phyloP scores from a whole-genome alignment of 805 yeast species.

The Candida ficus region DNA sequence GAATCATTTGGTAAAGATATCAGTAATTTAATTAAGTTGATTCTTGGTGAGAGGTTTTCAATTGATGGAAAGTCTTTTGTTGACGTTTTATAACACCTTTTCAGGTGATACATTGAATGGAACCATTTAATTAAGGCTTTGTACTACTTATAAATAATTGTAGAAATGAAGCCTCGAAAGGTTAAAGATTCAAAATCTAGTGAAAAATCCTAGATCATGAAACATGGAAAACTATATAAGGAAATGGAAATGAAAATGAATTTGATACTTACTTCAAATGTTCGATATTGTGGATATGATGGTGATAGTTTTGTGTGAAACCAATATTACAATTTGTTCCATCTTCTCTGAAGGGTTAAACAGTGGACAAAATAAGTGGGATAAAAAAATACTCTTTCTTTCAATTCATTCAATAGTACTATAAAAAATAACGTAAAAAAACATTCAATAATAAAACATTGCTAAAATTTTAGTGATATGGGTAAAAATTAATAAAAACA shows the following conservation, averaged over 20 bases:
- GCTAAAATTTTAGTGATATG: too few relatives aligned
- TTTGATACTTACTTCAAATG: too few relatives aligned
- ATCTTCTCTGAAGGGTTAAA: not conserved
- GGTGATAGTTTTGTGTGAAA: too few relatives aligned
- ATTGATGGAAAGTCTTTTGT: constrained; percentile 1
- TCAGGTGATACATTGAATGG: too few relatives aligned
- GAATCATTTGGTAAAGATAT: constrained; percentile 1
- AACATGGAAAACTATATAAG: not conserved
- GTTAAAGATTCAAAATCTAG: too few relatives aligned
- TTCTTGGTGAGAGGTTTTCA: constrained; percentile 6
- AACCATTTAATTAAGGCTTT: too few relatives aligned
- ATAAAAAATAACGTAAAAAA: constrained; percentile 3
- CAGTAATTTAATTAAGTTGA: constrained; percentile 1
- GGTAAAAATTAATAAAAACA: too few relatives aligned
- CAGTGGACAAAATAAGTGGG: not conserved
- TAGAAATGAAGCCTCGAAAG: constrained; percentile 7
- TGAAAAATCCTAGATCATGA: too few relatives aligned
- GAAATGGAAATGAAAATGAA: too few relatives aligned
- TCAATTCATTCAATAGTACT: constrained; percentile 8
- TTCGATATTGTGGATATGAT: too few relatives aligned
- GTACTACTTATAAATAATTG: not conserved
- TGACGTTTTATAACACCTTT: not conserved
- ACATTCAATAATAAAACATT: not conserved
- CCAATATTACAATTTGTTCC: not conserved
- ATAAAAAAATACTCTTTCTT: not conserved